Percentiles rank a stretch among this genome's conserved stretches.
Evolutionary conservation across 805 yeast genomes (phyloP).

Genomic region (Suhomyces emberorum): DNA sequence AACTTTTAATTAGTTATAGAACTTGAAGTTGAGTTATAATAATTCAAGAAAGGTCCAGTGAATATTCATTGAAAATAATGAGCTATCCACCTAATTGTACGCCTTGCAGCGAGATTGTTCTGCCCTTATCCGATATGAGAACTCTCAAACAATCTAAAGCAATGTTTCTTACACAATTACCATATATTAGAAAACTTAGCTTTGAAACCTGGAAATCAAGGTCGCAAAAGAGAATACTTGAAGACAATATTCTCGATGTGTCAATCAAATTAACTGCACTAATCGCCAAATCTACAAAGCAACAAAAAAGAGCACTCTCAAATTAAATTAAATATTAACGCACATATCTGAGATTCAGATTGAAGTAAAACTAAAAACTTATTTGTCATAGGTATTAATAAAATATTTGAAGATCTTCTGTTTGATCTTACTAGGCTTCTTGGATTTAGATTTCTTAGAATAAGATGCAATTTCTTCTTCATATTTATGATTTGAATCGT

Average conservation of each 20-base stretch:
- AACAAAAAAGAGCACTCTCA: too few relatives aligned
- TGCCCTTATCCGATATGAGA: too few relatives aligned
- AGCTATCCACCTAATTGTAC: too few relatives aligned
- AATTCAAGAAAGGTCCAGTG: too few relatives aligned
- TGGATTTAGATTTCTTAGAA: slow-evolving; percentile 5
- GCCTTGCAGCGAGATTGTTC: too few relatives aligned
- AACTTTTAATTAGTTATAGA: too few relatives aligned
- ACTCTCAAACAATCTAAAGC: too few relatives aligned
- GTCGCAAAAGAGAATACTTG: too few relatives aligned
- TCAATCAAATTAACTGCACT: background rate
- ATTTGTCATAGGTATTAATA: slow-evolving; percentile 24
- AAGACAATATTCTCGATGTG: background rate
- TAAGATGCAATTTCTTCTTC: background rate
- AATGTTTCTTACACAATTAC: too few relatives aligned
- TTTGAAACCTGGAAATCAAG: background rate
- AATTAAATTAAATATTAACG: background rate
- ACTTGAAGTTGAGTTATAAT: too few relatives aligned
- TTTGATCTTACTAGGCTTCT: slow-evolving; percentile 16
- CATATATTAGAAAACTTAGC: background rate
- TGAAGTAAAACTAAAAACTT: slow-evolving; percentile 1
- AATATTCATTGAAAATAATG: too few relatives aligned
- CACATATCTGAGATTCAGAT: slow-evolving; percentile 16
- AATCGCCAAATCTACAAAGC: background rate
- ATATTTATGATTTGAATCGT: background rate
- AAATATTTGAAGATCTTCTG: slow-evolving; percentile 29